Base-by-base conservation (phyloP, 495 filamentous ascomycete species). In the Podospora pseudoanserina region DNA sequence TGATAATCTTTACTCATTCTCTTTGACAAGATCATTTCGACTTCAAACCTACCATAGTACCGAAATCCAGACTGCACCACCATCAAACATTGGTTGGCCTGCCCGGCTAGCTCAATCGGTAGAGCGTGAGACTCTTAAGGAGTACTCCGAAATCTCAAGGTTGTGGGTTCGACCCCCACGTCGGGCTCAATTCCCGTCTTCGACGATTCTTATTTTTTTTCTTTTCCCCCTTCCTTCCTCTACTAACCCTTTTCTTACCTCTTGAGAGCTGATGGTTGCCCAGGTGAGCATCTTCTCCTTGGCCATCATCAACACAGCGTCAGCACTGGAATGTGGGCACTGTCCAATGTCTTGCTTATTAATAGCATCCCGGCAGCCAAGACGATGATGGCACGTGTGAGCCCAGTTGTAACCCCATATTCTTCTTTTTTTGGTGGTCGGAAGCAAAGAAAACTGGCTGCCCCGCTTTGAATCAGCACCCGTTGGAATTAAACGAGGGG, bases 111-210 rank as follows among this genome's bases (percentile, higher is more conserved):
- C 87, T 90, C 88, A 90, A 90, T 90, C 87, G 87, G 88, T 88
- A 90, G 88, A 90, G 88, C 88, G 88, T 90, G 85, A 89, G 88
- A 90, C 88, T 90, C 88, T 90, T 90, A 90, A 88, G 16, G n/a
- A 20, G 30, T 63, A n/a, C 59, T 63, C 66, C 60, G 59, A 60
- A 57, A 71, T 71, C 69, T 71, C 66, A 67, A 70, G 69, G 69
- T 70, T 67, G 69, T 68, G 68, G 68, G 65, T 67, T 67, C 65
- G 68, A 70, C 65, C 65, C 65, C 65, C 68, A 70, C 68, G 65
- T 67, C 65, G 65, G 66, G 65, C 69, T 71, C 69, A 70, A 71
- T 71, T 71, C 69, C 69, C 69, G 69, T 62, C 60, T 15, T 62
- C 30, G 60, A 62, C 60, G 5, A 60, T 62, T n/a, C 5, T 62